phyloP scores from a whole-genome alignment of 345 rosid species.

The Boechera divaricarpa region DNA sequence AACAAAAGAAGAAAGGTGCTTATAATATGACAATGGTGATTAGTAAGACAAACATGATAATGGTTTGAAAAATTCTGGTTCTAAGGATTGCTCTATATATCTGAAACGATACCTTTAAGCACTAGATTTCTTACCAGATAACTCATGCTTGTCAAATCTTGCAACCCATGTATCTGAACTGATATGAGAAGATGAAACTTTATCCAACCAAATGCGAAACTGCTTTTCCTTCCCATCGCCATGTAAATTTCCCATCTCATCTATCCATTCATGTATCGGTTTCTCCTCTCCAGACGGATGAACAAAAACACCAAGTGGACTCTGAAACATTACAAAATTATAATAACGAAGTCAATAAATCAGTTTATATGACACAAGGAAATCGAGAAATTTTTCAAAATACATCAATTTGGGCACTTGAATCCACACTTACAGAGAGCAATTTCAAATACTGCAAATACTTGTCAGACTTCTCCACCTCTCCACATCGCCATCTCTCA shows the following conservation, averaged over 20 bases:
- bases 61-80: neutral
- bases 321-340: constrained; percentile 52
- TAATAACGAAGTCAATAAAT: constrained; percentile 2
- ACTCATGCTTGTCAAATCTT: constrained; percentile 79
- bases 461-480: constrained; percentile 65
- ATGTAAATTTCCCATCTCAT: constrained; percentile 50
- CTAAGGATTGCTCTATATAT: neutral
- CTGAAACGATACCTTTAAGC: neutral
- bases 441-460: constrained; percentile 64
- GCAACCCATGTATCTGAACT: constrained; percentile 73
- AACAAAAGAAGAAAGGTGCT: neutral
- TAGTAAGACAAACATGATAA: neutral
- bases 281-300: constrained; percentile 81
- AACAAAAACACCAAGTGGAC: constrained; percentile 57
- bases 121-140: constrained; percentile 56
- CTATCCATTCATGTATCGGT: constrained; percentile 59
- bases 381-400: neutral
- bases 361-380: neutral
- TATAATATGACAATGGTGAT: constrained; percentile 1
- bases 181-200: constrained; percentile 55
- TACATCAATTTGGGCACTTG: neutral
- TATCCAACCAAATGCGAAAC: constrained; percentile 75
- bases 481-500: constrained; percentile 91
- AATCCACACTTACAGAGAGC: constrained; percentile 59
- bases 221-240: constrained; percentile 64